Percentiles rank a stretch among this genome's conserved stretches.
These are phyloP conservation scores for Ceratorhiza oryzae-sativae DNA, from an alignment of 1,284 basidiomycete genomes.

Conservation along the genomic window DNA sequence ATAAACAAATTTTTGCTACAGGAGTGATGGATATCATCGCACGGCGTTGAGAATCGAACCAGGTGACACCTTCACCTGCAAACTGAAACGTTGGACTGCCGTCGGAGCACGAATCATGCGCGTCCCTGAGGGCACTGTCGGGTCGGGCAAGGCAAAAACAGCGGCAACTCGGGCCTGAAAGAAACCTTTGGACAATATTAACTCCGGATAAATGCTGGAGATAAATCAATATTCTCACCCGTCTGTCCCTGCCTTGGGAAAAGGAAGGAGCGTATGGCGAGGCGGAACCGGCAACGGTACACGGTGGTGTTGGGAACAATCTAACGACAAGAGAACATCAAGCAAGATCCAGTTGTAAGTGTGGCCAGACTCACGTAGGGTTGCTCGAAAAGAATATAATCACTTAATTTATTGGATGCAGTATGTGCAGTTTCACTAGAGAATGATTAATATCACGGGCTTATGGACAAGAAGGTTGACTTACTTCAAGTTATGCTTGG, in stretches of 20 bases:
- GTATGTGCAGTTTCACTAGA: constrained; percentile 28
- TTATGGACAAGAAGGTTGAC: background rate
- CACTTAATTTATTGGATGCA: constrained; percentile 17
- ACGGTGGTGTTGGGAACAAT: constrained; percentile 28
- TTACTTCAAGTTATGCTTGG: constrained; percentile 25
- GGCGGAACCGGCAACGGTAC: constrained; percentile 35
- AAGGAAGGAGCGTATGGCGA: constrained; percentile 14
- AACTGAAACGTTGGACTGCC: constrained; percentile 32
- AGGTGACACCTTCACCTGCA: constrained; percentile 36
- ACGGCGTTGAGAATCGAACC: constrained; percentile 37
- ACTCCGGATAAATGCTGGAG: background rate
- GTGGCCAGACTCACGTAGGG: constrained; percentile 17
- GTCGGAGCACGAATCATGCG: constrained; percentile 28
- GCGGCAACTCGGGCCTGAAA: constrained; percentile 33
- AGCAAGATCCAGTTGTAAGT: background rate
- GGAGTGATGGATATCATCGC: background rate
- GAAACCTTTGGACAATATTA: constrained; percentile 17
- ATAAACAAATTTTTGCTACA: constrained; percentile 11
- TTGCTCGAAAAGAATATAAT: constrained; percentile 34
- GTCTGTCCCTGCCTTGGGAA: constrained; percentile 30
- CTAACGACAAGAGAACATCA: background rate
- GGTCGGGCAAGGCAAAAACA: constrained; percentile 24
- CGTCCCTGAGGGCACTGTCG: background rate
- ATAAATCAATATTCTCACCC: constrained; percentile 4
- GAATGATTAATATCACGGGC: background rate